Conservation (phyloP, 73 alveolate species). For the Durusdinium trenchii region DNA sequence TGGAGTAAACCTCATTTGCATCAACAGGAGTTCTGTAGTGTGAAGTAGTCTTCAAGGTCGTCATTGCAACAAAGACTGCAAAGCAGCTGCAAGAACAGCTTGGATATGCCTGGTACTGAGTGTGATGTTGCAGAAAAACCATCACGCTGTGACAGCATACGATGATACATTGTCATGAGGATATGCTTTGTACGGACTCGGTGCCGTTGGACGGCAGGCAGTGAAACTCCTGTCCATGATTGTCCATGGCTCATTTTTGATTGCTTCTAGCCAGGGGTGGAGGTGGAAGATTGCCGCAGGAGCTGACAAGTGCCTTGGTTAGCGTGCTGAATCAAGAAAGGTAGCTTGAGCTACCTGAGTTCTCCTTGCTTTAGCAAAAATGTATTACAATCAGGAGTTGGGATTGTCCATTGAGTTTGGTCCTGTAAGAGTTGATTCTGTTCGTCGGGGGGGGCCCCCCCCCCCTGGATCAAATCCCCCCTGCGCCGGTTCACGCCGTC, state of each 20-base stretch:
- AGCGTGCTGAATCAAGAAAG: too few relatives aligned
- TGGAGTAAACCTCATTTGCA: too few relatives aligned
- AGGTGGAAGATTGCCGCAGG: conserved; percentile 64
- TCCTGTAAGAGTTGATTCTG: too few relatives aligned
- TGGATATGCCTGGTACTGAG: conserved; percentile 27
- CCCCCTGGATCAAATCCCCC: too few relatives aligned
- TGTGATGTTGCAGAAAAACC: too few relatives aligned
- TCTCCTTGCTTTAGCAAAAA: too few relatives aligned
- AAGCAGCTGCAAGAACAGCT: conserved; percentile 68
- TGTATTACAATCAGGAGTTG: too few relatives aligned
- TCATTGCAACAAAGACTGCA: conserved; percentile 70
- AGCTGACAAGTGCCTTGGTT: conserved; percentile 41
- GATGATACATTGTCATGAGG: conserved; percentile 13
- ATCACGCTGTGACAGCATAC: too few relatives aligned
- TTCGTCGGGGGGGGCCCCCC: too few relatives aligned
- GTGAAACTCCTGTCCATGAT: neutral
- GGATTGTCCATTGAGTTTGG: too few relatives aligned
- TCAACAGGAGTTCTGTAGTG: neutral
- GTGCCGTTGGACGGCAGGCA: conserved; percentile 85
- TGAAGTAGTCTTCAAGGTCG: conserved; percentile 6
- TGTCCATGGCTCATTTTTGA: neutral
- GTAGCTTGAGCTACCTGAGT: too few relatives aligned
- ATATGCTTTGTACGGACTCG: conserved; percentile 54
- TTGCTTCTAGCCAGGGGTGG: conserved; percentile 52
- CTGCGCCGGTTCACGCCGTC: too few relatives aligned